Base-by-base conservation (phyloP, 352 stramenopile genomes). In the Phytopythium mirpurense region DNA sequence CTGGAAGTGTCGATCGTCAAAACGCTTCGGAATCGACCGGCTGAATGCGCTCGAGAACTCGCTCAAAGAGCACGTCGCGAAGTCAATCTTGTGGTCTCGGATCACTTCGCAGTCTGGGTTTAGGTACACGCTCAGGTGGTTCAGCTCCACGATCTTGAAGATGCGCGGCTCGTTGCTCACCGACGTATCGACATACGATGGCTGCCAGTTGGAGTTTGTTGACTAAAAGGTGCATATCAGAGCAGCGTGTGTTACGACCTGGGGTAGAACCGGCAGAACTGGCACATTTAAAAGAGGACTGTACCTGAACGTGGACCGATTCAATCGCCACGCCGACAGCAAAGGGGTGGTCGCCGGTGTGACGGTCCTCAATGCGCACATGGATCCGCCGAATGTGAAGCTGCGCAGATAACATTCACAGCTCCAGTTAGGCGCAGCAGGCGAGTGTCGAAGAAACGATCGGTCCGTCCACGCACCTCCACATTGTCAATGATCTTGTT, bases 401-500 rank as follows among this genome's bases (percentile, higher is more conserved):
- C 82, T 90, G 44, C 47, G n/a, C 3, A 3, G 10, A 19, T 3
- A 26, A 18, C 29, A 37, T 3, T 36, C 5, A 11, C 45, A 26
- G 41, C 16, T 32, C 23, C 24, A 54, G 7, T 43, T 18, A 40
- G 23, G 7, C 21, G 10, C 3, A 16, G 26, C 6, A 5, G 12
- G 26, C 6, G 10, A 19, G 43, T 5, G 18, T 5, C 29, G 29
- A 32, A 32, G 29, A 5, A 32, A 32, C 5, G 5, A 32, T 10
- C 29, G 5, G 29, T n/a, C n/a, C n/a, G 29, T 10, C 12, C 23
- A 27, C 52, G 14, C 32, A 88, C 79, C 67, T 95, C 83, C 46
- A 95, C 68, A 47, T 95, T 95, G 57, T 95, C 86, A 24, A 95
- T 83, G 56, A 95, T 94, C 57, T 94, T 93, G 58, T 93, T 95